Conservation (phyloP, 1,139 yeast species). For the Meyerozyma guilliermondii region DNA sequence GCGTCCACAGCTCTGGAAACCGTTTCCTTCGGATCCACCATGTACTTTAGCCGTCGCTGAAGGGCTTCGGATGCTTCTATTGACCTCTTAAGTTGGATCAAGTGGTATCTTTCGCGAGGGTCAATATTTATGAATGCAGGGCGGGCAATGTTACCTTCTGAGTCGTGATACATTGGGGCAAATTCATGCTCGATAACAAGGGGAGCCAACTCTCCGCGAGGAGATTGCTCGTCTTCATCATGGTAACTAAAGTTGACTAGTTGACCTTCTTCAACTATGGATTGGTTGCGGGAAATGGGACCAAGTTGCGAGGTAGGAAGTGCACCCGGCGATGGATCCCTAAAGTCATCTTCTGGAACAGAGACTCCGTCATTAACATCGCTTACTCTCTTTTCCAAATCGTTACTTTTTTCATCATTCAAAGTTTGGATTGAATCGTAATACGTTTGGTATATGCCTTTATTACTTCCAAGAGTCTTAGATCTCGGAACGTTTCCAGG, state of each 20-base stretch:
- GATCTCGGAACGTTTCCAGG: slow-evolving; percentile 25
- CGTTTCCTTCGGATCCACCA: slow-evolving; percentile 40
- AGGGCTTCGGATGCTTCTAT: slow-evolving; percentile 32
- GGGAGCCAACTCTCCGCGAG: background rate
- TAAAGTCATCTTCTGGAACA: slow-evolving; percentile 1
- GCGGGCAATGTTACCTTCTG: slow-evolving; percentile 35
- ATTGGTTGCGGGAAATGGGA: slow-evolving; percentile 3
- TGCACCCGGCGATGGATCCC: slow-evolving; percentile 9
- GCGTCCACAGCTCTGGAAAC: slow-evolving; percentile 11
- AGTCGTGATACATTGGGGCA: slow-evolving; percentile 31
- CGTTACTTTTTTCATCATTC: slow-evolving; percentile 22
- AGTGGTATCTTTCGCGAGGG: slow-evolving; percentile 40
- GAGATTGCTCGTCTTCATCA: slow-evolving; percentile 4
- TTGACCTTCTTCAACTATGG: slow-evolving; percentile 1
- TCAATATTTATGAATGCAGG: slow-evolving; percentile 46
- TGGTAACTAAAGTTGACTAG: slow-evolving; percentile 2
- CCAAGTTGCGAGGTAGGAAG: slow-evolving; percentile 1
- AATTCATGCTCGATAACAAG: slow-evolving; percentile 23
- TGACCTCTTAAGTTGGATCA: slow-evolving; percentile 35
- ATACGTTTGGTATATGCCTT: slow-evolving; percentile 24
- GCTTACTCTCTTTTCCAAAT: slow-evolving; percentile 27
- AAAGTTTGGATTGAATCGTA: slow-evolving; percentile 19
- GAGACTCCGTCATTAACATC: slow-evolving; percentile 16
- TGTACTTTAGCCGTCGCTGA: slow-evolving; percentile 30
- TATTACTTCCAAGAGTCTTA: slow-evolving; percentile 14